Percentiles rank a stretch among this genome's conserved stretches.
Conservation (phyloP, 1,139 yeast genomes). For the Lodderomyces elongisporus region DNA sequence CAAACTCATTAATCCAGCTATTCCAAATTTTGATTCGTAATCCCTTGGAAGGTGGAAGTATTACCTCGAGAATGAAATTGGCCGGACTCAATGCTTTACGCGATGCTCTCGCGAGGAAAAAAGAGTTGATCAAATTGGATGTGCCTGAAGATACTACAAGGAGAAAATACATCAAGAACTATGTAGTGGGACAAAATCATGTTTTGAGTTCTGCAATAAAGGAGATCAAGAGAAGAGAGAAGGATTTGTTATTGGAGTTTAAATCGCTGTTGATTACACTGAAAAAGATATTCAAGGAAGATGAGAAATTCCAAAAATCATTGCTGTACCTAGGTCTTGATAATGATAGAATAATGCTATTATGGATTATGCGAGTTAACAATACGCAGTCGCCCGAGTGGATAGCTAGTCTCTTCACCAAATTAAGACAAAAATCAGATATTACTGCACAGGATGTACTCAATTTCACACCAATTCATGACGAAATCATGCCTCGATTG, state of each 20-base stretch:
- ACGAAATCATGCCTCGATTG: constrained; percentile 50
- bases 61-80: constrained; percentile 49
- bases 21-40: constrained; percentile 49
- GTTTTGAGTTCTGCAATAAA: constrained; percentile 45
- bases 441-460: constrained; percentile 48
- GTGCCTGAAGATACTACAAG: constrained; percentile 7
- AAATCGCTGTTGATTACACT: constrained; percentile 42
- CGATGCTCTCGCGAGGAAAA: constrained; percentile 46
- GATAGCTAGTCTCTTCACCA: constrained; percentile 41
- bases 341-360: constrained; percentile 53
- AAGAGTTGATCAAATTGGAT: constrained; percentile 18
- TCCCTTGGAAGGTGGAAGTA: constrained; percentile 34
- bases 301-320: constrained; percentile 50
- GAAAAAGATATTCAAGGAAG: constrained; percentile 54
- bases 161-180: constrained; percentile 28
- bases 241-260: constrained; percentile 37
- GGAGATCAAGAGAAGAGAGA: constrained; percentile 46
- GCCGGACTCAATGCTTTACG: constrained; percentile 58
- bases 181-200: constrained; percentile 41
- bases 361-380: constrained; percentile 59
- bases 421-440: constrained; percentile 28
- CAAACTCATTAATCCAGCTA: constrained; percentile 42
- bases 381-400: constrained; percentile 52
- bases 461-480: constrained; percentile 52
- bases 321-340: constrained; percentile 54